Base-by-base conservation (phyloP, 257 asterid species). In the Salvia rosmarinus region DNA sequence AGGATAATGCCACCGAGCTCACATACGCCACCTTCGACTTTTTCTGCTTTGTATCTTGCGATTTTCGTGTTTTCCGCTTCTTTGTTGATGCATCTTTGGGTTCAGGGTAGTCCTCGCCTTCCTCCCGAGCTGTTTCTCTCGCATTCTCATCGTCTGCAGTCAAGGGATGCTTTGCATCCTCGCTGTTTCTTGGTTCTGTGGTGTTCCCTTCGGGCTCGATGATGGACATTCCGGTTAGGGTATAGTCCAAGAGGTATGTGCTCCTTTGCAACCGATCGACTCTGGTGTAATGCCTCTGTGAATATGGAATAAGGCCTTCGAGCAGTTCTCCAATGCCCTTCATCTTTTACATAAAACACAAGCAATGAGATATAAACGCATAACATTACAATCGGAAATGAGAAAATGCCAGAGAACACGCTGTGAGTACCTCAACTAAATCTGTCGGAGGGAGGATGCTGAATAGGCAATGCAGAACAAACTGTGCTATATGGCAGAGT, bases 301-400 rank as follows among this genome's bases (percentile, higher is more conserved):
- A 81, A 78, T 93, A 93, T 2, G 97, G 94, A 63, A 85, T 75
- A 64, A 93, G 87, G 55, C 95, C 98, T 86, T 93, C 96, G 30
- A 93, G 86, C 78, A 87, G 44, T 81, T 87, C 94, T 67, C 88
- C 87, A 2, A 90, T 76, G 66, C 94, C 95, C 68, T 72, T 83
- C 78, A 93, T 81, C 98, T 90, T 60, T 8, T 17, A n/a, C 6
- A 81, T 58, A 42, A 50, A 63, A 68, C 20, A 13, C 7, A 21
- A 61, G 6, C 63, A 37, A 47, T 56, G 42, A 68, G 60, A 56
- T 5, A 14, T 30, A 30, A 16, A 42, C 30, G 64, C 44, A 49
- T 17, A 16, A 32, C 23, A 19, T 49, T 37, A 56, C 25, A 37
- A 40, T 9, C 1, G 5, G n/a, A 60, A 51, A 10, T 10, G 2